A percentile compares a stretch with the other conserved stretches of the same genome.
These are phyloP conservation scores for Neurospora crassa DNA, from an alignment of 2,329 filamentous ascomycete genomes.

Conservation along the genomic window DNA sequence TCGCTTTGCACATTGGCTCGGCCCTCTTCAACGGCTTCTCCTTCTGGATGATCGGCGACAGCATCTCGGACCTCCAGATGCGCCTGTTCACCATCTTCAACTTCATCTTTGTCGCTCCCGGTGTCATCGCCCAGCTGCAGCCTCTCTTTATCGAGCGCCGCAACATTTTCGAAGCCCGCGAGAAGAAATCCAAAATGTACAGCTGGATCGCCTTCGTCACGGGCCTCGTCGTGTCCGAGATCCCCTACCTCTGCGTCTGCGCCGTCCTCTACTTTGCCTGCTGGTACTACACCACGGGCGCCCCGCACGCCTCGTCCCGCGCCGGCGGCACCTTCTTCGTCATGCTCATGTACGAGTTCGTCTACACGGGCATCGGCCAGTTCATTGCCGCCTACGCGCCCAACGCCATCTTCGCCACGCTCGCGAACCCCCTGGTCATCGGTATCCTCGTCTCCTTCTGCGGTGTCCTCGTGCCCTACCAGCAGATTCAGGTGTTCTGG, in stretches of 20 bases:
- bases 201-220: slow-evolving; percentile 50
- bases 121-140: slow-evolving; percentile 48
- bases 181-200: slow-evolving; percentile 54
- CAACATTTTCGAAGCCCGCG: slow-evolving; percentile 47
- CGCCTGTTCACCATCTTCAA: slow-evolving; percentile 52
- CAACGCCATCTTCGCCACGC: slow-evolving; percentile 48
- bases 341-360: slow-evolving; percentile 50
- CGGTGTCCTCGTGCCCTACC: slow-evolving; percentile 62
- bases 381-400: slow-evolving; percentile 54
- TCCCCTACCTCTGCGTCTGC: slow-evolving; percentile 36
- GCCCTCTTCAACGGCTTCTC: slow-evolving; percentile 53
- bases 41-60: slow-evolving; percentile 49
- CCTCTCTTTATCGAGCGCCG: slow-evolving; percentile 47
- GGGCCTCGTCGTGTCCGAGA: slow-evolving; percentile 37
- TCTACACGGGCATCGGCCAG: slow-evolving; percentile 53
- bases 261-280: slow-evolving; percentile 39
- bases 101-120: slow-evolving; percentile 52
- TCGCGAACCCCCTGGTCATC: slow-evolving; percentile 47
- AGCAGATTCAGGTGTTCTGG: slow-evolving; percentile 57
- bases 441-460: slow-evolving; percentile 59
- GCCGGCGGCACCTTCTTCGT: slow-evolving; percentile 44
- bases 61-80: slow-evolving; percentile 40
- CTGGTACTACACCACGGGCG: slow-evolving; percentile 51
- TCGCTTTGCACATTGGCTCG: slow-evolving; percentile 43
- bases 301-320: slow-evolving; percentile 32